A percentile compares a stretch with the other conserved stretches of the same genome.
phyloP scores from a whole-genome alignment of 1,284 basidiomycete genomes.

The Pterula multifida region DNA sequence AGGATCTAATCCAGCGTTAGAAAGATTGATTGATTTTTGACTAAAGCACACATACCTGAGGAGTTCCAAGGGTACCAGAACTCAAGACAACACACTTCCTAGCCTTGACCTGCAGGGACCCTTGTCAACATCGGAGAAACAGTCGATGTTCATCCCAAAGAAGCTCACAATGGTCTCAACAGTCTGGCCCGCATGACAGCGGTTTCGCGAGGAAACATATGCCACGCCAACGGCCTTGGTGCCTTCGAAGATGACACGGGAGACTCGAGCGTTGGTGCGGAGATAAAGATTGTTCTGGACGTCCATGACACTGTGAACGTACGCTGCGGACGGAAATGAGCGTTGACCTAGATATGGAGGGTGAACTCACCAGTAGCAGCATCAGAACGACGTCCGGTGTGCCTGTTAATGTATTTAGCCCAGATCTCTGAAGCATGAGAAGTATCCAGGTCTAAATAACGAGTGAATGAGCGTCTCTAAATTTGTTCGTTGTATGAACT shows the following conservation, averaged over 20 bases:
- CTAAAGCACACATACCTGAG: too few species aligned
- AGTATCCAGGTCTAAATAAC: conserved; percentile 36
- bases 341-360: conserved; percentile 1
- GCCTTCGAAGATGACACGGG: conserved; percentile 61
- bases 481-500: not conserved
- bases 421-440: conserved; percentile 59
- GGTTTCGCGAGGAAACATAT: conserved; percentile 53
- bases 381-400: conserved; percentile 59
- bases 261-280: conserved; percentile 49
- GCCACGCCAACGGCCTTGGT: conserved; percentile 61
- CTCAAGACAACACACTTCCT: conserved; percentile 55
- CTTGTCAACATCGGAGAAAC: not conserved
- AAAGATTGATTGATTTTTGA: too few species aligned
- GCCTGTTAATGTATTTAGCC: conserved; percentile 68
- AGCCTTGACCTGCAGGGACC: conserved; percentile 26
- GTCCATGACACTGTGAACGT: conserved; percentile 65
- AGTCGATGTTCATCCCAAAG: too few species aligned
- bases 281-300: conserved; percentile 51
- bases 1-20: conserved; percentile 39
- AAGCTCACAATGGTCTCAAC: conserved; percentile 46
- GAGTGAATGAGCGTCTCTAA: not conserved
- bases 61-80: conserved; percentile 55
- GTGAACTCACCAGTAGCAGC: conserved; percentile 44
- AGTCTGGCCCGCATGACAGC: conserved; percentile 37
- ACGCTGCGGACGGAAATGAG: conserved; percentile 24